Percentiles rank a stretch among this genome's conserved stretches.
Conservation (phyloP, 768 basidiomycete species). For the Podaxis mareebaensis region DNA sequence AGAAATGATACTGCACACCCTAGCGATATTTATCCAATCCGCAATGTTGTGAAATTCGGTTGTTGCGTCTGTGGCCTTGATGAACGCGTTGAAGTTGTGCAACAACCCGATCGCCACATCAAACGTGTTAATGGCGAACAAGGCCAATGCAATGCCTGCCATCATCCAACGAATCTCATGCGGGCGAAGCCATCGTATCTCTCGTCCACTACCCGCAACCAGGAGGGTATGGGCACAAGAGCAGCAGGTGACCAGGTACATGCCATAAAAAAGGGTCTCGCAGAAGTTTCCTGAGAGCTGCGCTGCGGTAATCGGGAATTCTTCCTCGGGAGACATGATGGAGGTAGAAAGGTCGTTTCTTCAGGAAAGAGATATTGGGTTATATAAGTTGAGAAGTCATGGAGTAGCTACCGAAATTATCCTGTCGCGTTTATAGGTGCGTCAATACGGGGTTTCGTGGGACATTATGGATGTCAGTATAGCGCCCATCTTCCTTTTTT, state of each 20-base stretch:
- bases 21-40: constrained; percentile 15
- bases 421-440: background rate
- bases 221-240: constrained; percentile 5
- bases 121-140: constrained; percentile 11
- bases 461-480: background rate
- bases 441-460: background rate
- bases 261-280: constrained; percentile 13
- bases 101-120: constrained; percentile 13
- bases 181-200: constrained; percentile 10
- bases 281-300: constrained; percentile 15
- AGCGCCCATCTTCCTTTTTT: no score
- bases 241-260: constrained; percentile 7
- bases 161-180: constrained; percentile 15
- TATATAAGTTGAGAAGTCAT: background rate
- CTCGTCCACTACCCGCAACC: background rate
- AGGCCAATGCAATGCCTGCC: background rate
- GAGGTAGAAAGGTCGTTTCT: background rate
- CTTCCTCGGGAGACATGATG: background rate
- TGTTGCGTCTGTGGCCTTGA: background rate
- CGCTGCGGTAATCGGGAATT: constrained; percentile 10
- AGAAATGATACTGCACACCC: background rate
- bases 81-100: constrained; percentile 12
- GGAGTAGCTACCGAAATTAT: background rate
- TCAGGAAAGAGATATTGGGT: background rate
- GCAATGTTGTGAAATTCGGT: constrained; percentile 2